A percentile compares a stretch with the other conserved stretches of the same genome.
Conservation (phyloP, 2,329 filamentous ascomycete genomes). For the Colletotrichum karsti region DNA sequence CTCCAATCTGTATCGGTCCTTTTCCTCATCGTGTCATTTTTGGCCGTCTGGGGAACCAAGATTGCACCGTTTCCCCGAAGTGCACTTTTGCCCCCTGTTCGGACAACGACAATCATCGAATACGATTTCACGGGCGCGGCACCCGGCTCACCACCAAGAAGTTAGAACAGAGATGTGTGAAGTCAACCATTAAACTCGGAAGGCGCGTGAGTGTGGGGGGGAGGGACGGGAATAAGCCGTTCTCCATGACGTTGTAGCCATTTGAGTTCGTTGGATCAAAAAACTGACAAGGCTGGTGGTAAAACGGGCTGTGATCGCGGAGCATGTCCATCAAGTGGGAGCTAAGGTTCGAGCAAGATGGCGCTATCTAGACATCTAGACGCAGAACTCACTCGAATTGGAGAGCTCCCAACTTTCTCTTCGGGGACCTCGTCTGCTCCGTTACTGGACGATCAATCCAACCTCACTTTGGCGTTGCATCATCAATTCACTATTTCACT, state of each 20-base stretch:
- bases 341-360: slow-evolving; percentile 4
- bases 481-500: background rate
- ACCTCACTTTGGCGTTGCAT: background rate
- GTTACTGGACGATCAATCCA: background rate
- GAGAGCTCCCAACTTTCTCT: background rate
- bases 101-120: background rate
- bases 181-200: slow-evolving; percentile 3
- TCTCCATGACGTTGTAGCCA: background rate
- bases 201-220: background rate
- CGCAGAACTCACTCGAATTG: slow-evolving; percentile 7
- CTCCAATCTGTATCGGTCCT: background rate
- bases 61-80: background rate
- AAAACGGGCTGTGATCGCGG: background rate
- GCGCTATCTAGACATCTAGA: background rate
- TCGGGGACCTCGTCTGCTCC: background rate
- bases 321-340: background rate
- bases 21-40: background rate
- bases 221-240: background rate
- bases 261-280: slow-evolving; percentile 6
- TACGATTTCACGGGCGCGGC: background rate
- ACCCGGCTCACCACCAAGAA: background rate
- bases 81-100: background rate
- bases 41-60: background rate
- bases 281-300: slow-evolving; percentile 3
- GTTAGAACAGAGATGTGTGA: slow-evolving; percentile 7